A percentile compares a stretch with the other conserved stretches of the same genome.
Evolutionary conservation across 345 rosid species (phyloP).

Genomic region (Eucalyptus fibrosa): DNA sequence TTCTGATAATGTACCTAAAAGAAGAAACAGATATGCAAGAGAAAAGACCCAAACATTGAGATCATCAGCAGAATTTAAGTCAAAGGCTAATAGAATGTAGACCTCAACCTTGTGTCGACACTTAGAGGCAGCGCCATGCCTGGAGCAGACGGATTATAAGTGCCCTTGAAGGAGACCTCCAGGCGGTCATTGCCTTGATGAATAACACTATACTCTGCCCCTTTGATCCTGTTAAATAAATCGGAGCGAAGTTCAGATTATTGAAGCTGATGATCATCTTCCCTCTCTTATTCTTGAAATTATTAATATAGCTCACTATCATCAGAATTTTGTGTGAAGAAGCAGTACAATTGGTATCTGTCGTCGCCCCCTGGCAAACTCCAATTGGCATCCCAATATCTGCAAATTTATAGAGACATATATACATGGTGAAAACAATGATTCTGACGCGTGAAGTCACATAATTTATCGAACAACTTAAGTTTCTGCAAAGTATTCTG

Average conservation of each 20-base stretch:
- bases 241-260: background rate
- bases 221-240: conserved; percentile 6
- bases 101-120: conserved; percentile 15
- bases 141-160: conserved; percentile 1
- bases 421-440: background rate
- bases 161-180: conserved; percentile 24
- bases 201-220: conserved; percentile 7
- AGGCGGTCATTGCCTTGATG: background rate
- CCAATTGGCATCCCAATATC: conserved; percentile 30
- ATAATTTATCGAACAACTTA: background rate
- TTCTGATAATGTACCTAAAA: conserved; percentile 18
- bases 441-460: background rate
- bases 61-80: background rate
- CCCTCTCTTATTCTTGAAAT: background rate
- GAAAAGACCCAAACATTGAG: background rate
- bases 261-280: background rate
- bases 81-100: background rate
- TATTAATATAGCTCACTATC: background rate
- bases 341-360: conserved; percentile 9
- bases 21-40: background rate
- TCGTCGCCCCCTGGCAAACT: conserved; percentile 7
- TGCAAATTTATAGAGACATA: background rate
- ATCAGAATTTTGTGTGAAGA: background rate
- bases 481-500: background rate
- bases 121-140: conserved; percentile 11